Conservation (phyloP, 805 yeast species). For the Nakazawaea holstii region DNA sequence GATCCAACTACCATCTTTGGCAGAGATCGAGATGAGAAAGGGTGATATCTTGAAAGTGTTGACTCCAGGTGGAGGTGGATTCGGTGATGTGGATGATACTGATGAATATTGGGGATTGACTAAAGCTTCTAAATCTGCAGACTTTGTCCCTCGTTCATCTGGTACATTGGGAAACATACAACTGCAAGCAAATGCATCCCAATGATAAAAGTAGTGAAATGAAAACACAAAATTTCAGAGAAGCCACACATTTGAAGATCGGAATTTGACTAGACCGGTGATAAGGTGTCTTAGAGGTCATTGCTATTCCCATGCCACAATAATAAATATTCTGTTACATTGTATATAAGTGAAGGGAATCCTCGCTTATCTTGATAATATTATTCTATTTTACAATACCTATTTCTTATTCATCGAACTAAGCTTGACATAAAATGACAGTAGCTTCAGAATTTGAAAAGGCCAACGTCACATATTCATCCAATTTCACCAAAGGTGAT, state of each 20-base stretch:
- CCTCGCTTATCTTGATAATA: too few species aligned
- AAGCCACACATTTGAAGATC: too few species aligned
- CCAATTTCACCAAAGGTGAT: conserved; percentile 23
- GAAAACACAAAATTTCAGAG: neutral
- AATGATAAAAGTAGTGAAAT: conserved; percentile 10
- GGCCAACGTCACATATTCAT: conserved; percentile 10
- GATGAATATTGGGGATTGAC: conserved; percentile 15
- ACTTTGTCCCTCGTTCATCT: conserved; percentile 12
- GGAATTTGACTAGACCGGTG: too few species aligned
- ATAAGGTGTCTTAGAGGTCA: too few species aligned
- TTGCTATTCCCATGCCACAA: too few species aligned
- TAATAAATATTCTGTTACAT: too few species aligned
- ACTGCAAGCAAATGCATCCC: conserved; percentile 21
- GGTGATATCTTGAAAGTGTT: conserved; percentile 32
- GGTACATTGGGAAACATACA: conserved; percentile 21
- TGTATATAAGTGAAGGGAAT: too few species aligned
- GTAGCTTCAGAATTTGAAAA: conserved; percentile 22
- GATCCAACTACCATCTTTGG: conserved; percentile 28
- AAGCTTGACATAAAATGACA: conserved; percentile 14
- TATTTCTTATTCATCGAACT: too few species aligned
- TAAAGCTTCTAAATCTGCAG: neutral
- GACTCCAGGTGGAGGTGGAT: conserved; percentile 45
- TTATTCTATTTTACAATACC: too few species aligned
- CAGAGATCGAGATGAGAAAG: conserved; percentile 32
- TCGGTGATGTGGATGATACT: conserved; percentile 31